Evolutionary conservation across 2,329 filamentous ascomycete species (phyloP).

Genomic region (Dactylellina haptotyla): DNA sequence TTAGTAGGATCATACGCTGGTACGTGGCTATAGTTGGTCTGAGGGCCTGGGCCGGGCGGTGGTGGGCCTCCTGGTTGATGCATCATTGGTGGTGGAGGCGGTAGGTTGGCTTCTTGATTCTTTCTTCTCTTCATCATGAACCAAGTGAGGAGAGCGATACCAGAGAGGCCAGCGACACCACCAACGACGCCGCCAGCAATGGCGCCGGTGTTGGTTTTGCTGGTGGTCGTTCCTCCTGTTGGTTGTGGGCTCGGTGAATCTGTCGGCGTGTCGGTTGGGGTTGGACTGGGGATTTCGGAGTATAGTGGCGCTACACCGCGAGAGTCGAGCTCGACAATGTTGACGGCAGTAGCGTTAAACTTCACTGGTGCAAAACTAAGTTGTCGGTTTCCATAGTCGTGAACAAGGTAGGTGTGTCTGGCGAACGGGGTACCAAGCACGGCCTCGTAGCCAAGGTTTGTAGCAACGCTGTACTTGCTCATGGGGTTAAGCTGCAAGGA

Average conservation of each 20-base stretch:
- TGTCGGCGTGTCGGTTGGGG: not conserved
- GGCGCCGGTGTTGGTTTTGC: conserved; percentile 61
- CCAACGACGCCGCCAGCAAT: conserved; percentile 66
- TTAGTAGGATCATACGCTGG: conserved; percentile 17
- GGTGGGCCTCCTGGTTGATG: conserved; percentile 18
- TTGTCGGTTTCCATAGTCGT: conserved; percentile 42
- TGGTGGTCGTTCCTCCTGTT: not conserved
- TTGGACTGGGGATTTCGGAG: not conserved
- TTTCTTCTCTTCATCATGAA: conserved; percentile 62
- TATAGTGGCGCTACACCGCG: conserved; percentile 27
- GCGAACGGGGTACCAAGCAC: conserved; percentile 40
- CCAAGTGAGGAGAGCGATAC: conserved; percentile 62
- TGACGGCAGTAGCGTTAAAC: conserved; percentile 29
- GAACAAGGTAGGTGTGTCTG: conserved; percentile 42
- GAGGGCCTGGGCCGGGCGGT: not conserved
- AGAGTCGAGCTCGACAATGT: conserved; percentile 33
- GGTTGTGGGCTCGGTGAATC: conserved; percentile 11
- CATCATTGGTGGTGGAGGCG: conserved; percentile 31
- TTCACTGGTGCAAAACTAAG: conserved; percentile 38
- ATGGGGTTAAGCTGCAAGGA: conserved; percentile 25
- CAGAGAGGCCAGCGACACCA: conserved; percentile 63
- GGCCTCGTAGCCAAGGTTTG: conserved; percentile 37
- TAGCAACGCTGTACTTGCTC: conserved; percentile 36
- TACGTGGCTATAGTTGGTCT: conserved; percentile 16
- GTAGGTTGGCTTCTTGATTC: not conserved